Evolutionary conservation across 1,139 yeast species (phyloP), one percentile per base, ranked within the genome.

Genomic region (Candida glucosophila): DNA sequence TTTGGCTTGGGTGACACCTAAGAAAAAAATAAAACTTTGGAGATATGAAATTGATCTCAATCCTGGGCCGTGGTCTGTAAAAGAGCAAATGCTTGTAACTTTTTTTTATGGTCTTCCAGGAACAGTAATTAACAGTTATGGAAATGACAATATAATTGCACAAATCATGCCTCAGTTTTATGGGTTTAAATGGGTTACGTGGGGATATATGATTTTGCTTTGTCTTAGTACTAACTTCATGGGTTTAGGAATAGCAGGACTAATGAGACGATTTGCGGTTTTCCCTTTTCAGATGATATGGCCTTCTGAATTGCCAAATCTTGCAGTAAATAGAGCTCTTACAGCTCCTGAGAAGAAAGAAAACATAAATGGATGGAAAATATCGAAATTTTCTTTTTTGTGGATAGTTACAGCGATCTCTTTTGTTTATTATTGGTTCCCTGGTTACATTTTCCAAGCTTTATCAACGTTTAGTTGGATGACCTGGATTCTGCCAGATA

Each of bases 201-300:
- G 53, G 31, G 73, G 75, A 15, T 68, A 66, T 38, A 72, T 71
- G 43, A 40, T 67, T 21, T 41, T 66, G 29, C 14, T 28, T 15
- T 20, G 24, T 12, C 19, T 31, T 13, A 56, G 74, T 4, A 61
- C 77, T 5, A 77, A 74, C 41, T 62, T 64, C 31, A 40, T 76
- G 36, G 82, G 82, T 15, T 67, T 73, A 36, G 77, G 77, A 1
- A 58, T 72, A 37, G 76, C 79, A 16, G 78, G 81, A 28, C 39
- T 75, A 13, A 45, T 71, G 41, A 59, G 79, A 37, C 60, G 58
- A 30, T 58, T 73, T 32, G 63, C 65, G 8, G 58, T 75, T 12
- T 73, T 73, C 37, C 79, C 79, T 11, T 48, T 58, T 8, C 55
- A 58, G 29, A 57, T 72, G 20, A 44, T 72, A 31, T 73, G 77